phyloP scores from a whole-genome alignment of 768 basidiomycete genomes.

The Pleurotus djamor region DNA sequence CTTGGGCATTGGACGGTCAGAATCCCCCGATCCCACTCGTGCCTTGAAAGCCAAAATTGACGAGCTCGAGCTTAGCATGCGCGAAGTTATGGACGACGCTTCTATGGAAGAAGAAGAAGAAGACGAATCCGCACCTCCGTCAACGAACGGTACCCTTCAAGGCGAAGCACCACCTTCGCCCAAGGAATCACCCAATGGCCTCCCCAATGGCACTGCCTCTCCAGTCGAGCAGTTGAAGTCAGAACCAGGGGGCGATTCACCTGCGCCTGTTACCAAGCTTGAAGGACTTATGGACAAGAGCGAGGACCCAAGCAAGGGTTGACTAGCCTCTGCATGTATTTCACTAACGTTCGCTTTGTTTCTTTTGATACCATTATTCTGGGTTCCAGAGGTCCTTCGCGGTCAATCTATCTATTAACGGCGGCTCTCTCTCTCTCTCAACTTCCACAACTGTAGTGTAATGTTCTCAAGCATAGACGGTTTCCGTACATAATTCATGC shows the following conservation, averaged over 20 bases:
- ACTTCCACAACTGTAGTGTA: conserved; percentile 2
- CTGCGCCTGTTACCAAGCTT: conserved; percentile 47
- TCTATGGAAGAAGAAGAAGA: conserved; percentile 25
- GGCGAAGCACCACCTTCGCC: conserved; percentile 44
- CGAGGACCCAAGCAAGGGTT: conserved; percentile 50
- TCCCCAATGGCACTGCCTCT: conserved; percentile 24
- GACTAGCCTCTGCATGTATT: neutral
- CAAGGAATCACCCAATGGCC: conserved; percentile 47
- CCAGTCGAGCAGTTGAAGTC: conserved; percentile 49
- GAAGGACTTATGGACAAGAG: conserved; percentile 68
- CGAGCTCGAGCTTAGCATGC: conserved; percentile 55
- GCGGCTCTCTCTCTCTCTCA: neutral
- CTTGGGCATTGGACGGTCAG: conserved; percentile 38
- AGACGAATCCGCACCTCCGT: conserved; percentile 15
- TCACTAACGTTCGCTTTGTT: conserved; percentile 3
- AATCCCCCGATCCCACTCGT: conserved; percentile 50
- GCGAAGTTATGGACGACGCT: conserved; percentile 35
- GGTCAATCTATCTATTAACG: conserved; percentile 8
- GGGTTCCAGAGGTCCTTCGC: conserved; percentile 6
- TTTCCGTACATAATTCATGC: conserved; percentile 6
- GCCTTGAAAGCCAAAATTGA: conserved; percentile 61
- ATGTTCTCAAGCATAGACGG: conserved; percentile 6
- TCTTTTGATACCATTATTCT: conserved; percentile 9
- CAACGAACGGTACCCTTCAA: conserved; percentile 17
- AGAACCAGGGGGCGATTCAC: conserved; percentile 51